Evolutionary conservation across 2,329 filamentous ascomycete species (phyloP).

Genomic region (Cercospora janseana): DNA sequence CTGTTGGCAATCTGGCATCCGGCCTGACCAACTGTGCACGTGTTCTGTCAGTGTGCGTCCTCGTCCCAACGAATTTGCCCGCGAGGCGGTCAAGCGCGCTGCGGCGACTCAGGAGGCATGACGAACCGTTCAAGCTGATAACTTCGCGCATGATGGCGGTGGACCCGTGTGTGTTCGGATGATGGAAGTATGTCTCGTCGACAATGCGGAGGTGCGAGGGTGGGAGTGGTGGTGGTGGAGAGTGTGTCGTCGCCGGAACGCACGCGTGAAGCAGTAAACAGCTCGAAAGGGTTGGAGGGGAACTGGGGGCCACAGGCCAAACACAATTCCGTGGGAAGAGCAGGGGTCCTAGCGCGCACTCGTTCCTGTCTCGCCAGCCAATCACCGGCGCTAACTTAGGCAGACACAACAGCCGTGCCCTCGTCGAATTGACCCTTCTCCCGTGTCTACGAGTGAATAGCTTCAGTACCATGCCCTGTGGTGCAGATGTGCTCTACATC

Average conservation of each 20-base stretch:
- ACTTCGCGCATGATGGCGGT: slow-evolving; percentile 89
- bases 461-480: too few relatives aligned
- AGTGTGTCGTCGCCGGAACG: slow-evolving; percentile 5
- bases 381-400: background rate
- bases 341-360: too few relatives aligned
- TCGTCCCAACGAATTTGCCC: slow-evolving; percentile 16
- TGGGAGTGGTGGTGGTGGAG: slow-evolving; percentile 14
- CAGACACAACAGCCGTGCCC: background rate
- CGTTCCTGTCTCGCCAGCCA: background rate
- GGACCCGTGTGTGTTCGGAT: slow-evolving; percentile 11
- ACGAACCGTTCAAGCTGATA: slow-evolving; percentile 96
- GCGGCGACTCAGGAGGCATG: slow-evolving; percentile 33
- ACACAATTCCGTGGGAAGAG: background rate
- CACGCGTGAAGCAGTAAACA: slow-evolving; percentile 9
- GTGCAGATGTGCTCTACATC: too few relatives aligned
- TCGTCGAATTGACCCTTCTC: background rate
- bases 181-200: slow-evolving; percentile 24
- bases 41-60: slow-evolving; percentile 51
- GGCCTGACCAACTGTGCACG: slow-evolving; percentile 88
- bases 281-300: slow-evolving; percentile 5
- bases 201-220: slow-evolving; percentile 17
- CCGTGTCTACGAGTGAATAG: too few relatives aligned
- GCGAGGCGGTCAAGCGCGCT: slow-evolving; percentile 45
- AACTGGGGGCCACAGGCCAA: background rate
- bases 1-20: slow-evolving; percentile 99